phyloP scores from a whole-genome alignment of 2,329 filamentous ascomycete species.

The Xylaria hypoxylon region DNA sequence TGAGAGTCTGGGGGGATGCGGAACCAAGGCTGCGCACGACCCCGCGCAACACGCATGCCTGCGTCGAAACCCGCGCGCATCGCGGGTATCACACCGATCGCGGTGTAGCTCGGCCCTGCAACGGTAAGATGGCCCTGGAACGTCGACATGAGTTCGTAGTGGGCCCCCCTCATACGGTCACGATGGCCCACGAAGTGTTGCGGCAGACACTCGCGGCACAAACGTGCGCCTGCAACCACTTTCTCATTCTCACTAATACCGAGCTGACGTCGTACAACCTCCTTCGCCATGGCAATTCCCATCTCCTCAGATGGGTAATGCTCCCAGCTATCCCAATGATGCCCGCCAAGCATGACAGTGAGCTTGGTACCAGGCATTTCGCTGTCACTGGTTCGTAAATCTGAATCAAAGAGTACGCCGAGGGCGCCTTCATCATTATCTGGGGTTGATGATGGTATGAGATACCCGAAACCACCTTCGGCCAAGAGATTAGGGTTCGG shows the following conservation, averaged over 20 bases:
- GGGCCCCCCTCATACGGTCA: slow-evolving; percentile 67
- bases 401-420: slow-evolving; percentile 92
- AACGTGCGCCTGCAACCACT: slow-evolving; percentile 68
- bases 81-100: slow-evolving; percentile 63
- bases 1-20: neutral
- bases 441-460: slow-evolving; percentile 81
- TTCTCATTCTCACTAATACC: slow-evolving; percentile 72
- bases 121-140: slow-evolving; percentile 76
- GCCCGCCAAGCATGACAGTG: slow-evolving; percentile 94
- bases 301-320: slow-evolving; percentile 71
- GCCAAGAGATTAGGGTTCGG: slow-evolving; percentile 69
- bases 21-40: slow-evolving; percentile 42
- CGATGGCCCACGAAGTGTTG: slow-evolving; percentile 88
- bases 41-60: slow-evolving; percentile 54
- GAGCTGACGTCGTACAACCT: slow-evolving; percentile 79
- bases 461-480: slow-evolving; percentile 85
- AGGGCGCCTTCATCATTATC: slow-evolving; percentile 86
- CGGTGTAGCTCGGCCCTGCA: slow-evolving; percentile 65
- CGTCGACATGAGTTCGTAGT: slow-evolving; percentile 63
- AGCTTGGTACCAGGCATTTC: slow-evolving; percentile 77
- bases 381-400: slow-evolving; percentile 57
- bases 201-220: slow-evolving; percentile 81
- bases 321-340: slow-evolving; percentile 81
- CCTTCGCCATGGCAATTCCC: slow-evolving; percentile 75
- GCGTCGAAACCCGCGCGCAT: slow-evolving; percentile 63